Evolutionary conservation across 2,329 filamentous ascomycete genomes (phyloP).

Genomic region (Apiospora hydei): DNA sequence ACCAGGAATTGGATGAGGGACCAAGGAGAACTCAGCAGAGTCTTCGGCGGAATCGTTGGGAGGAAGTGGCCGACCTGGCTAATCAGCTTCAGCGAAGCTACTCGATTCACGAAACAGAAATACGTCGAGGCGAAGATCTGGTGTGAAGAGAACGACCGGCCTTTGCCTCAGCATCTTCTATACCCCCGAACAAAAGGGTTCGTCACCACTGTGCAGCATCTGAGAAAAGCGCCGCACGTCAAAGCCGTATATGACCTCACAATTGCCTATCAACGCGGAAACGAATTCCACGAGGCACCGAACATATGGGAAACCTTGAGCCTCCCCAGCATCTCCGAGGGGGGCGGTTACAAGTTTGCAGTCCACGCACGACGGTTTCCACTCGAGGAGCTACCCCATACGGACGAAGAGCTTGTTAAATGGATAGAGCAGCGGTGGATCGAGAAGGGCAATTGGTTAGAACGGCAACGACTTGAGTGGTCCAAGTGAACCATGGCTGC

Average conservation of each 20-base stretch:
- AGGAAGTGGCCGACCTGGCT: conserved; percentile 67
- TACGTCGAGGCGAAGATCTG: conserved; percentile 58
- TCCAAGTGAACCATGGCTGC: conserved; percentile 26
- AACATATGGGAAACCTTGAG: conserved; percentile 62
- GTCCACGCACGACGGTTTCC: conserved; percentile 57
- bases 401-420: conserved; percentile 55
- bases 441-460: conserved; percentile 60
- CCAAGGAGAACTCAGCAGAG: conserved; percentile 60
- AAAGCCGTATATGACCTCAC: conserved; percentile 64
- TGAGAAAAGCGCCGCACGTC: conserved; percentile 58
- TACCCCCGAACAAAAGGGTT: conserved; percentile 69
- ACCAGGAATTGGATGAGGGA: conserved; percentile 66
- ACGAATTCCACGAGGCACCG: conserved; percentile 54
- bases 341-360: conserved; percentile 55
- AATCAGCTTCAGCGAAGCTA: conserved; percentile 70
- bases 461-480: conserved; percentile 53
- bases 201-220: conserved; percentile 63
- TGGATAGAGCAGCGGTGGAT: conserved; percentile 63
- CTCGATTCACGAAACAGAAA: conserved; percentile 63
- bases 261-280: conserved; percentile 58
- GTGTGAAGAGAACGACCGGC: conserved; percentile 58
- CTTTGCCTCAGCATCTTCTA: conserved; percentile 63
- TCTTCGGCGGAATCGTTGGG: conserved; percentile 61
- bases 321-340: conserved; percentile 47
- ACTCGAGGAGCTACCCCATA: conserved; percentile 54